These are phyloP conservation scores for Fragosphaeria purpurea DNA, from an alignment of 2,329 filamentous ascomycete species.

Conservation along the genomic window DNA sequence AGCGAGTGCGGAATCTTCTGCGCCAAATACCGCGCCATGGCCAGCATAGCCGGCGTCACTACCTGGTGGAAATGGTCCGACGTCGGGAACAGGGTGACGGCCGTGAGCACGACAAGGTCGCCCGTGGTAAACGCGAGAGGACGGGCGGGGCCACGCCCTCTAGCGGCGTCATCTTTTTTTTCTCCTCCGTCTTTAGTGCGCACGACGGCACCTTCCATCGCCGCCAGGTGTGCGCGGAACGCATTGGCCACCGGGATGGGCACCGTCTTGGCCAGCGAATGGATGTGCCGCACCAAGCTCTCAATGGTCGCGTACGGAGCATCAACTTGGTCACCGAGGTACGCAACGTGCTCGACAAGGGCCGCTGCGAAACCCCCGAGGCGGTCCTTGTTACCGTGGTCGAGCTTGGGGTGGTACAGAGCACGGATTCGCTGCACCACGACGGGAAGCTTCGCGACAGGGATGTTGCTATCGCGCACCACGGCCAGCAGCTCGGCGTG, in stretches of 20 bases:
- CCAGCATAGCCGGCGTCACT: conserved; percentile 77
- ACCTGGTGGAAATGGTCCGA: conserved; percentile 97
- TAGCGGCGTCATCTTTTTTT: no score
- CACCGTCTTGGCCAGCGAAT: conserved; percentile 83
- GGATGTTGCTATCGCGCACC: conserved; percentile 48
- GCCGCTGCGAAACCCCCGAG: conserved; percentile 57
- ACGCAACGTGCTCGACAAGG: conserved; percentile 53
- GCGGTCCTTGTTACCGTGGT: conserved; percentile 74
- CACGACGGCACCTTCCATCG: conserved; percentile 27
- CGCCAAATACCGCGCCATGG: conserved; percentile 74
- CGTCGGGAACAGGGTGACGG: conserved; percentile 80
- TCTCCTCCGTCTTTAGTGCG: neutral
- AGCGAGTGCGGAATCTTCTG: conserved; percentile 59
- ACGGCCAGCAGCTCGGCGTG: conserved; percentile 65
- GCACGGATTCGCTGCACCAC: conserved; percentile 85
- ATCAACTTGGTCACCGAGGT: conserved; percentile 32
- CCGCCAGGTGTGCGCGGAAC: conserved; percentile 63
- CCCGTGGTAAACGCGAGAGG: conserved; percentile 48
- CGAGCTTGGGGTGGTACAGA: conserved; percentile 82
- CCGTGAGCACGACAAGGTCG: conserved; percentile 75
- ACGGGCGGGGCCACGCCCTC: conserved; percentile 22
- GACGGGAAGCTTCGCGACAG: conserved; percentile 57
- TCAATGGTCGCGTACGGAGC: conserved; percentile 34
- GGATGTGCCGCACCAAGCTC: conserved; percentile 75
- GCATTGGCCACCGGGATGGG: conserved; percentile 65